Conservation (phyloP, 306 rosid species). For the Alnus rubra region DNA sequence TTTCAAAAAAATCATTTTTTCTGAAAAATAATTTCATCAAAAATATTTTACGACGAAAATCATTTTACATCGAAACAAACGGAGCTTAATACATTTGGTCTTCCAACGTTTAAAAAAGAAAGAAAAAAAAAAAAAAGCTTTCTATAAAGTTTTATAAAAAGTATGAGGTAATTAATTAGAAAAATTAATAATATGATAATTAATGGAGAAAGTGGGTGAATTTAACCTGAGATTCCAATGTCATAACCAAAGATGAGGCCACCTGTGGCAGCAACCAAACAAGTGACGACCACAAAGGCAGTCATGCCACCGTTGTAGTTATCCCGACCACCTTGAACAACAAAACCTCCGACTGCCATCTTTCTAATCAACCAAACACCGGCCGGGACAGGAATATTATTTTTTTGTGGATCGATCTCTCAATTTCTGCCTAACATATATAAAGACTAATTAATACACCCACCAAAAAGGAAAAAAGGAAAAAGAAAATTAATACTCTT, state of each 20-base stretch:
- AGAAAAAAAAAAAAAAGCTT: not conserved
- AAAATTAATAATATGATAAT: no score
- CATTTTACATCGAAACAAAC: no score
- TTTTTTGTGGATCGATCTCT: not conserved
- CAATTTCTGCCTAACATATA: not conserved
- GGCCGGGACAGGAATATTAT: not conserved
- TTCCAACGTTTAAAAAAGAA: no score
- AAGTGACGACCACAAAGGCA: conserved; percentile 29
- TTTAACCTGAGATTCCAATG: conserved; percentile 41
- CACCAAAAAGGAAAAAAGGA: not conserved
- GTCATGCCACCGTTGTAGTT: conserved; percentile 30
- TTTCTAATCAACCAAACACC: not conserved
- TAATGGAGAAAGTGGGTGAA: not conserved
- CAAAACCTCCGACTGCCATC: conserved; percentile 42
- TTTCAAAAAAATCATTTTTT: no score
- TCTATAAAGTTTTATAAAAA: no score
- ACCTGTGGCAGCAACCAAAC: conserved; percentile 49
- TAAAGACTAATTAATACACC: not conserved
- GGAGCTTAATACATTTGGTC: no score
- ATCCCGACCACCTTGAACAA: conserved; percentile 23
- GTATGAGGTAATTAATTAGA: no score
- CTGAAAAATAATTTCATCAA: no score
- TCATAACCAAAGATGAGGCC: conserved; percentile 60
- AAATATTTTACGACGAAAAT: no score
- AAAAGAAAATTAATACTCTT: not conserved